Evolutionary conservation across 345 rosid species (phyloP).

Genomic region (Ceriops zippeliana): DNA sequence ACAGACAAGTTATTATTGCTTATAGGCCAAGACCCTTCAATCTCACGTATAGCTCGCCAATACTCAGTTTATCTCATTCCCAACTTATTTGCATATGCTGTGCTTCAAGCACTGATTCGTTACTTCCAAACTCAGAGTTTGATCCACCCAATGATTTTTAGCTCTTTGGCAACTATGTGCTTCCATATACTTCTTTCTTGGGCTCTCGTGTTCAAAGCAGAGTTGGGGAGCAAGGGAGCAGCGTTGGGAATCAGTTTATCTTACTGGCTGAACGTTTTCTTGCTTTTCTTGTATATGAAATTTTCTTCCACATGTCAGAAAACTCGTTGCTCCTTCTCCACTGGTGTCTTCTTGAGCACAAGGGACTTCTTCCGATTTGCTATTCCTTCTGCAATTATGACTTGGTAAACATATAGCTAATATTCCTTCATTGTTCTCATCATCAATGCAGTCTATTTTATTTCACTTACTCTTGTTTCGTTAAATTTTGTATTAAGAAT

Average conservation of each 20-base stretch:
- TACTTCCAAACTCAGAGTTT: constrained; percentile 21
- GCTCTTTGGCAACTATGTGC: constrained; percentile 9
- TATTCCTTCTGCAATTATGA: constrained; percentile 25
- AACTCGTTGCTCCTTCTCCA: constrained; percentile 1
- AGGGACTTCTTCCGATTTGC: constrained; percentile 16
- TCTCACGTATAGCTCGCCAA: background rate
- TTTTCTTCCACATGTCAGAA: constrained; percentile 8
- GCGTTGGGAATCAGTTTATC: constrained; percentile 16
- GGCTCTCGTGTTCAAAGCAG: constrained; percentile 17
- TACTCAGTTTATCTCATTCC: constrained; percentile 13
- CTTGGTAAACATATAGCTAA: constrained; percentile 4
- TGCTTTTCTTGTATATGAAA: constrained; percentile 16
- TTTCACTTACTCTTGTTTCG: background rate
- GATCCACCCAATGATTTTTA: constrained; percentile 20
- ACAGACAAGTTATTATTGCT: constrained; percentile 18
- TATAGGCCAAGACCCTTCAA: constrained; percentile 17
- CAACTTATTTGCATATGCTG: constrained; percentile 5
- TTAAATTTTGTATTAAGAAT: background rate
- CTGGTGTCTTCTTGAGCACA: constrained; percentile 4
- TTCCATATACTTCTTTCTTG: constrained; percentile 24
- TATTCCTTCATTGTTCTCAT: background rate
- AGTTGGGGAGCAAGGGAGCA: constrained; percentile 7
- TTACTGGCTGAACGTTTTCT: constrained; percentile 18
- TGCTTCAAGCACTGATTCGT: constrained; percentile 14
- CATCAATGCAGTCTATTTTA: background rate